phyloP scores from a whole-genome alignment of 306 rosid genomes.

The Canavalia gladiata region DNA sequence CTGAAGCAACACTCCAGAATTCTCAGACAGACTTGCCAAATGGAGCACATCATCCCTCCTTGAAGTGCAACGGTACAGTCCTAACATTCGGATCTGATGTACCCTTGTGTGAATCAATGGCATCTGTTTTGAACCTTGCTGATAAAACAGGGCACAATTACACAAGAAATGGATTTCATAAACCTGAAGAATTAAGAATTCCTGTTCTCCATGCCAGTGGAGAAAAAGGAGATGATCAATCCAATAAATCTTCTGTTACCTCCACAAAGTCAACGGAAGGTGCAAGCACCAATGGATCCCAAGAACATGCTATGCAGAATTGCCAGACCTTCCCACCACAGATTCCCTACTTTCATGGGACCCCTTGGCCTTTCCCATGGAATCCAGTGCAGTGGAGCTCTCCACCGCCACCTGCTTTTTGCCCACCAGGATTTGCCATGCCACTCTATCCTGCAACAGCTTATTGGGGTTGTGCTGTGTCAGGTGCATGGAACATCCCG shows the following conservation, averaged over 20 bases:
- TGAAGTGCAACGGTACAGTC: slow-evolving; percentile 62
- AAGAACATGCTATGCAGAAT: slow-evolving; percentile 52
- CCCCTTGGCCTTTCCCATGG: slow-evolving; percentile 70
- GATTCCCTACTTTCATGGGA: slow-evolving; percentile 63
- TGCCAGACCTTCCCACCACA: slow-evolving; percentile 60
- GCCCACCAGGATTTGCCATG: slow-evolving; percentile 64
- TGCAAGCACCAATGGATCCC: slow-evolving; percentile 45
- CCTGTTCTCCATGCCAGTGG: slow-evolving; percentile 46
- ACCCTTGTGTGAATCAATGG: slow-evolving; percentile 69
- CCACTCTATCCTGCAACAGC: slow-evolving; percentile 70
- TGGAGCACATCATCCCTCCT: slow-evolving; percentile 53
- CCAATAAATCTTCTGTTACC: slow-evolving; percentile 66
- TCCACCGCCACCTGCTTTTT: slow-evolving; percentile 59
- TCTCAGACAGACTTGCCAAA: slow-evolving; percentile 21
- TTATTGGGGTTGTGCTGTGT: slow-evolving; percentile 70
- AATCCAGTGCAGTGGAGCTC: slow-evolving; percentile 68
- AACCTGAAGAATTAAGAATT: slow-evolving; percentile 54
- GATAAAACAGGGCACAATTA: slow-evolving; percentile 45
- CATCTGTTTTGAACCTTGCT: slow-evolving; percentile 57
- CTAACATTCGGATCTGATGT: slow-evolving; percentile 70
- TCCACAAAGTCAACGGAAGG: slow-evolving; percentile 62
- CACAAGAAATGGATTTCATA: slow-evolving; percentile 55
- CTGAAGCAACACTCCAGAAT: slow-evolving; percentile 61
- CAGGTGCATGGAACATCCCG: slow-evolving; percentile 65
- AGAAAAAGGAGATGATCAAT: slow-evolving; percentile 61